A percentile compares a stretch with the other conserved stretches of the same genome.
Evolutionary conservation across 441 rosid species (phyloP).

Genomic region (Omphalea diandra): DNA sequence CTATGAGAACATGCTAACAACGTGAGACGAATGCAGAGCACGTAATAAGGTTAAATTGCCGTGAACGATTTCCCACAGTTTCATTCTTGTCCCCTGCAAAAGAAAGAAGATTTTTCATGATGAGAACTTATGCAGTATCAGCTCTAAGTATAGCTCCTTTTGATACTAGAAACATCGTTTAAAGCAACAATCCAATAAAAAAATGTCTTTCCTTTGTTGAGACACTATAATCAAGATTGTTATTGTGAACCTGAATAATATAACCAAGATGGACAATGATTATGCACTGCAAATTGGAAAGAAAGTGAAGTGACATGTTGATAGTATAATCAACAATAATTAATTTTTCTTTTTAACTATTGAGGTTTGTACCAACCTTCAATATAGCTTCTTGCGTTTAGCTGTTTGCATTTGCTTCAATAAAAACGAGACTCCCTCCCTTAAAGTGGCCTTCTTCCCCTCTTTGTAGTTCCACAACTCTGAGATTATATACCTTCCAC

Average conservation of each 20-base stretch:
- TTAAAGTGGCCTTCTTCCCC: conserved; percentile 57
- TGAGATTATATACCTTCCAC: conserved; percentile 75
- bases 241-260: too few relatives aligned
- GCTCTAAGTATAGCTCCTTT: not conserved
- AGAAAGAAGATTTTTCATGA: not conserved
- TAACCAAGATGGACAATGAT: not conserved
- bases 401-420: conserved; percentile 48
- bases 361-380: conserved; percentile 16
- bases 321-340: not conserved
- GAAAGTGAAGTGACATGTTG: not conserved
- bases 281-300: too few relatives aligned
- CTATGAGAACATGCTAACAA: not conserved
- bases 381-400: conserved; percentile 36
- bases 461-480: conserved; percentile 80
- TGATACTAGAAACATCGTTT: not conserved
- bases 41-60: not conserved
- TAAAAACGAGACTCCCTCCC: conserved; percentile 57
- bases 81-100: not conserved
- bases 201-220: not conserved
- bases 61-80: not conserved
- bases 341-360: not conserved
- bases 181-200: not conserved
- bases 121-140: not conserved
- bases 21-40: not conserved
- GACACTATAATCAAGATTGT: too few relatives aligned